Conservation (phyloP, 768 basidiomycete genomes). For the Amanita inopinata region DNA sequence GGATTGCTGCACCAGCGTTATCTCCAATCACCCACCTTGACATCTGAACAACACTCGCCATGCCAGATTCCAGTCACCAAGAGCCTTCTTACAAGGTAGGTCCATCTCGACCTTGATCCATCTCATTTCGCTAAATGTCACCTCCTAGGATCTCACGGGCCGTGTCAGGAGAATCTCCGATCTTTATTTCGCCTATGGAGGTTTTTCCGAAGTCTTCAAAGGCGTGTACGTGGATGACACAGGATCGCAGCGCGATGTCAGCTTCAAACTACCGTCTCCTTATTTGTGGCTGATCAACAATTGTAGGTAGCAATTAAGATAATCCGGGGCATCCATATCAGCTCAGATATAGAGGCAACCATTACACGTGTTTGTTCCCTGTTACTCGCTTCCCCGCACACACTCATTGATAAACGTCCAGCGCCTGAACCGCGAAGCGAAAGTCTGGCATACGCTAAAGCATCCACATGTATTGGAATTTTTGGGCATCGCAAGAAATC, state of each 20-base stretch:
- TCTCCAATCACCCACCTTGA: constrained; percentile 39
- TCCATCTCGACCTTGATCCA: not conserved
- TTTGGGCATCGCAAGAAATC: constrained; percentile 43
- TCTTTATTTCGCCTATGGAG: constrained; percentile 40
- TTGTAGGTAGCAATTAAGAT: constrained; percentile 48
- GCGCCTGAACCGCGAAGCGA: constrained; percentile 48
- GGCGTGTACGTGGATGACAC: constrained; percentile 40
- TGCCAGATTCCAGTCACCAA: constrained; percentile 44
- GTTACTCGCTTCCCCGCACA: not conserved
- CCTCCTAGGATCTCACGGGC: constrained; percentile 46
- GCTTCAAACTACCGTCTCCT: constrained; percentile 2
- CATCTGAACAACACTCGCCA: constrained; percentile 43
- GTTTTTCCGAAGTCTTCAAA: constrained; percentile 56
- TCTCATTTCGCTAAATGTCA: constrained; percentile 15
- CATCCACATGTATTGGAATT: constrained; percentile 47
- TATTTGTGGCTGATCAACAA: not conserved
- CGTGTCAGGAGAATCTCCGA: constrained; percentile 38
- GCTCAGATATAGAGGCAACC: constrained; percentile 36
- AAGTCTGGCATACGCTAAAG: constrained; percentile 47
- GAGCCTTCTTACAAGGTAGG: constrained; percentile 38
- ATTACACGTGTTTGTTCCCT: constrained; percentile 37
- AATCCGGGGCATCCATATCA: constrained; percentile 30
- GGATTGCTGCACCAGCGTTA: constrained; percentile 30
- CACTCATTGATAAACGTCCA: constrained; percentile 15
- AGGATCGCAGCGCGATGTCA: constrained; percentile 28